phyloP scores from a whole-genome alignment of 2,329 filamentous ascomycete species.

The Pseudogymnoascus sp. region DNA sequence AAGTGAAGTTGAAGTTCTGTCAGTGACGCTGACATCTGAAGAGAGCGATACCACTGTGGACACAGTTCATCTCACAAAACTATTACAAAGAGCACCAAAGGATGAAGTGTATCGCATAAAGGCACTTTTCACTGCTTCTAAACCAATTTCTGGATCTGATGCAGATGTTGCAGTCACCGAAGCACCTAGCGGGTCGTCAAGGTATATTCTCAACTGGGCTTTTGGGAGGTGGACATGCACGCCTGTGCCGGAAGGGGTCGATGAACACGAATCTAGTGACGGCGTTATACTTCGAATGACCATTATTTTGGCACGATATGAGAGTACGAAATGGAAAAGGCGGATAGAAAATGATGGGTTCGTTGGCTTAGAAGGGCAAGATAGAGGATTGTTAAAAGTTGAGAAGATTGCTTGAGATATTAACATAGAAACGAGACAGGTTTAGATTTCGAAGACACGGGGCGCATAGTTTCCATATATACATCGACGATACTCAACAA shows the following conservation, averaged over 20 bases:
- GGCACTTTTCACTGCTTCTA: slow-evolving; percentile 46
- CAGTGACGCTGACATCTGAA: slow-evolving; percentile 55
- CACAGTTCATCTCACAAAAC: slow-evolving; percentile 52
- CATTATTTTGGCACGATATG: slow-evolving; percentile 63
- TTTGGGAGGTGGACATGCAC: slow-evolving; percentile 95
- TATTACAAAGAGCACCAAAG: slow-evolving; percentile 70
- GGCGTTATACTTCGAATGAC: slow-evolving; percentile 61
- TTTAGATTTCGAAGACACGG: background rate
- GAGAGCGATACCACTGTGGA: slow-evolving; percentile 36
- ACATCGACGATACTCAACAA: background rate
- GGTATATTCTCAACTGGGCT: slow-evolving; percentile 96
- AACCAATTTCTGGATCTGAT: slow-evolving; percentile 43
- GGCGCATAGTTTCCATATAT: background rate
- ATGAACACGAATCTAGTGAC: slow-evolving; percentile 47
- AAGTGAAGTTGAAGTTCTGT: slow-evolving; percentile 83
- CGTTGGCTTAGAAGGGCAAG: slow-evolving; percentile 40
- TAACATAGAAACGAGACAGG: background rate
- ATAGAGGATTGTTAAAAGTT: slow-evolving; percentile 43
- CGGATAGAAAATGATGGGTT: slow-evolving; percentile 52
- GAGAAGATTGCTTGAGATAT: slow-evolving; percentile 24
- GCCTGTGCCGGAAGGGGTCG: slow-evolving; percentile 37
- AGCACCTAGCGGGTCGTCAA: slow-evolving; percentile 30
- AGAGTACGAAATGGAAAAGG: slow-evolving; percentile 71
- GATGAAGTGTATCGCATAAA: slow-evolving; percentile 97
- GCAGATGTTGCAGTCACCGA: slow-evolving; percentile 32